Evolutionary conservation across 495 filamentous ascomycete species (phyloP).

Genomic region (Penicillium longicatenatum): DNA sequence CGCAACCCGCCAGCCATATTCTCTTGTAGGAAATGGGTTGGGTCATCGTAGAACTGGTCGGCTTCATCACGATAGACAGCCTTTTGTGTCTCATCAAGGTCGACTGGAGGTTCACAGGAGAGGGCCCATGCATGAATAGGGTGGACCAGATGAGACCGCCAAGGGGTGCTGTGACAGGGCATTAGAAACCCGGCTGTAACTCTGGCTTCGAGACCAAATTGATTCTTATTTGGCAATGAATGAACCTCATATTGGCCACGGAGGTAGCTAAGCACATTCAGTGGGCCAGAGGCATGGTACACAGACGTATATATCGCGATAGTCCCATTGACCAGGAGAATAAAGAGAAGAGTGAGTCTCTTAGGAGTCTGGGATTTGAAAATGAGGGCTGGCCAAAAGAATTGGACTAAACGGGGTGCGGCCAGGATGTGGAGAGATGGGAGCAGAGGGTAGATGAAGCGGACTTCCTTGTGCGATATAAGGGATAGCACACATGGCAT

Average conservation of each 20-base stretch:
- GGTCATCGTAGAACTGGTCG: constrained; percentile 80
- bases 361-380: constrained; percentile 35
- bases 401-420: constrained; percentile 64
- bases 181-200: constrained; percentile 89
- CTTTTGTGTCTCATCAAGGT: constrained; percentile 58
- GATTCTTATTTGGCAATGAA: not conserved
- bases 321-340: constrained; percentile 66
- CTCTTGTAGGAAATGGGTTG: constrained; percentile 57
- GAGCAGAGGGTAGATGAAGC: constrained; percentile 93
- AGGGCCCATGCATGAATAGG: constrained; percentile 84
- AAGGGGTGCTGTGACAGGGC: constrained; percentile 95
- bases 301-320: constrained; percentile 74
- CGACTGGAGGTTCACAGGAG: constrained; percentile 85
- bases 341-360: constrained; percentile 55
- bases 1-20: constrained; percentile 48
- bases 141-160: constrained; percentile 83
- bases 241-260: constrained; percentile 62
- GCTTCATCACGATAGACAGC: constrained; percentile 80
- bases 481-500: constrained; percentile 68
- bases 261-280: constrained; percentile 72
- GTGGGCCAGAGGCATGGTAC: constrained; percentile 76
- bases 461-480: constrained; percentile 95
- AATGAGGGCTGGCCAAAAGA: constrained; percentile 56
- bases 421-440: constrained; percentile 82
- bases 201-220: constrained; percentile 6